Conservation (phyloP, 441 rosid species). For the Monsonia emarginata region DNA sequence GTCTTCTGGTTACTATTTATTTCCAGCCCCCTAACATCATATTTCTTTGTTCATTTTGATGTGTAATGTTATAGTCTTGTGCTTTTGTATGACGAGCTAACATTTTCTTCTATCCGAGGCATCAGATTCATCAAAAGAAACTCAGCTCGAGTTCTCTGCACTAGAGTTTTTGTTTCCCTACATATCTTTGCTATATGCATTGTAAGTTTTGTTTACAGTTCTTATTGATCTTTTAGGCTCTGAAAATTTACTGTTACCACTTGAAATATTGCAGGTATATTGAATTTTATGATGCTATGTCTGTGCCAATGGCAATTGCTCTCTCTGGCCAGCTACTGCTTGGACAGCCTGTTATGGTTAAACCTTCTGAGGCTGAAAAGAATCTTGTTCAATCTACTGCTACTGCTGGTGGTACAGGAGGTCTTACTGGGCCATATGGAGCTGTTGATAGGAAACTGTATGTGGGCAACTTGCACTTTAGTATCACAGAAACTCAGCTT, state of each 20-base stretch:
- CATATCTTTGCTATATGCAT: constrained; percentile 48
- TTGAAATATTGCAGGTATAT: constrained; percentile 59
- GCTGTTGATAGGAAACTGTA: constrained; percentile 76
- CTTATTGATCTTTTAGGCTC: constrained; percentile 16
- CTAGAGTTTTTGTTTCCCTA: constrained; percentile 52
- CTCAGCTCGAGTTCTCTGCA: constrained; percentile 60
- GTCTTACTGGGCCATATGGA: constrained; percentile 57
- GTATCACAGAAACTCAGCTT: constrained; percentile 82
- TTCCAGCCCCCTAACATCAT: neutral
- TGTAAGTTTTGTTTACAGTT: constrained; percentile 34
- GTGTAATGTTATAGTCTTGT: constrained; percentile 10
- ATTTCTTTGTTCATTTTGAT: neutral
- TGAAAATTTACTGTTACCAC: constrained; percentile 27
- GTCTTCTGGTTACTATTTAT: neutral
- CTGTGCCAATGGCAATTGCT: constrained; percentile 89
- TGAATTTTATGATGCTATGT: constrained; percentile 83
- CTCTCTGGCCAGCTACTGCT: constrained; percentile 71
- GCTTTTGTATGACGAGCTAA: constrained; percentile 33
- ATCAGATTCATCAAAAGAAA: constrained; percentile 57
- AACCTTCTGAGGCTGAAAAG: constrained; percentile 97
- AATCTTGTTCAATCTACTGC: constrained; percentile 72
- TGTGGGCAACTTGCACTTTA: constrained; percentile 84
- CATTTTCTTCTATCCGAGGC: constrained; percentile 40
- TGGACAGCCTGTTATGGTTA: constrained; percentile 93
- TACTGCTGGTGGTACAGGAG: constrained; percentile 36